Conservation (phyloP, 441 rosid genomes). For the Bruguiera hainesii region DNA sequence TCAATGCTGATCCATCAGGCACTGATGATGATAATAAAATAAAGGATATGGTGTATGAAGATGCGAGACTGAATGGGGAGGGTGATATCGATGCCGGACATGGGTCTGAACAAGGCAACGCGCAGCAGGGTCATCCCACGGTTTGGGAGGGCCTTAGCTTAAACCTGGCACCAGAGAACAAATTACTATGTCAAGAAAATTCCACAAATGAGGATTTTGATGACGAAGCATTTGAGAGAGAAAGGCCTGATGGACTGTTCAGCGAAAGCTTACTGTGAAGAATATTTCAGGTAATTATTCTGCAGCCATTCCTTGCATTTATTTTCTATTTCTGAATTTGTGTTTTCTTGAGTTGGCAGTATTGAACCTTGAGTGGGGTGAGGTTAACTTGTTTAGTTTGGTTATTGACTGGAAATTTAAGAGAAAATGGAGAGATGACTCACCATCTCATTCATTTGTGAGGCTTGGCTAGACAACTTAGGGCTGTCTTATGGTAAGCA, state of each 20-base stretch:
- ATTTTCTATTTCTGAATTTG: background rate
- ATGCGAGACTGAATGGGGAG: slow-evolving; percentile 44
- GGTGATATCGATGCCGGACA: slow-evolving; percentile 39
- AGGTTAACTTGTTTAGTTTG: too few relatives aligned
- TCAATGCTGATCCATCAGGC: slow-evolving; percentile 52
- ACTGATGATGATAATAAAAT: slow-evolving; percentile 48
- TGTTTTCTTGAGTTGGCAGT: background rate
- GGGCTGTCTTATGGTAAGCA: too few relatives aligned
- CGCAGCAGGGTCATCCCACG: slow-evolving; percentile 40
- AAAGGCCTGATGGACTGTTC: slow-evolving; percentile 42
- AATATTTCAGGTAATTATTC: slow-evolving; percentile 43
- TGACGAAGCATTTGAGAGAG: slow-evolving; percentile 54
- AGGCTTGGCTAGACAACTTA: too few relatives aligned
- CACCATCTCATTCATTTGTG: too few relatives aligned
- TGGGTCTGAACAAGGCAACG: slow-evolving; percentile 38
- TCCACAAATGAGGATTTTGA: slow-evolving; percentile 87
- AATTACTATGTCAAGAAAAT: slow-evolving; percentile 78
- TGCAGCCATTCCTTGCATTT: slow-evolving; percentile 7
- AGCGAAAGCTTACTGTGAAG: slow-evolving; percentile 46
- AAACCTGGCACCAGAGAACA: slow-evolving; percentile 48
- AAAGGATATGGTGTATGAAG: slow-evolving; percentile 35
- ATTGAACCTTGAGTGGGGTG: background rate
- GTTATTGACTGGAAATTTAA: too few relatives aligned
- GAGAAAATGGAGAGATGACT: too few relatives aligned
- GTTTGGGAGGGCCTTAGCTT: slow-evolving; percentile 57